These are phyloP conservation scores for Pseudopyrenochaeta lycopersici DNA, from an alignment of 2,329 filamentous ascomycete species.

Conservation along the genomic window DNA sequence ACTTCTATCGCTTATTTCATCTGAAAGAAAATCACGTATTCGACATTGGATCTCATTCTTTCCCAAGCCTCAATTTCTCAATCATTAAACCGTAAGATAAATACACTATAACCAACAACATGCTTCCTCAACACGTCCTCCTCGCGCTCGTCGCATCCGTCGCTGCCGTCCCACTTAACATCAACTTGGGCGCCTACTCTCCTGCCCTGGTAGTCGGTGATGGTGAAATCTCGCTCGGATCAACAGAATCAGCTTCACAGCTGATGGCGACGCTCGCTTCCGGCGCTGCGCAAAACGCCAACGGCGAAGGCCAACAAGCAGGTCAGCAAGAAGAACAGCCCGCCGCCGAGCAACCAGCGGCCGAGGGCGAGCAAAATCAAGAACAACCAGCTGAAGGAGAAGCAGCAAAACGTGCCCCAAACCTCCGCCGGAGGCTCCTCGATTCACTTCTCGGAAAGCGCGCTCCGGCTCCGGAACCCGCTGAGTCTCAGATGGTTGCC, in stretches of 20 bases:
- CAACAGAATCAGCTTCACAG: conserved; percentile 51
- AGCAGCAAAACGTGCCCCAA: conserved; percentile 36
- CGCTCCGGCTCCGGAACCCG: conserved; percentile 27
- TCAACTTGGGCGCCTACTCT: conserved; percentile 63
- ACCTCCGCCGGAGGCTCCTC: conserved; percentile 36
- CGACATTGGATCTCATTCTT: conserved; percentile 22
- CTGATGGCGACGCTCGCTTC: conserved; percentile 57
- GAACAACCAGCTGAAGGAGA: conserved; percentile 34
- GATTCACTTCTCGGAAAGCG: conserved; percentile 39
- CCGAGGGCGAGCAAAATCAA: conserved; percentile 24
- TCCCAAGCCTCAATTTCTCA: conserved; percentile 5
- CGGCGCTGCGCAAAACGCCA: conserved; percentile 43
- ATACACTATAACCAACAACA: conserved; percentile 34
- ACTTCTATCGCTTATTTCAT: conserved; percentile 34
- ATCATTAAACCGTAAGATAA: conserved; percentile 25
- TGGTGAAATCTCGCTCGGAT: conserved; percentile 61
- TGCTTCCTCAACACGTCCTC: conserved; percentile 51
- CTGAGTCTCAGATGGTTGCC: conserved; percentile 37
- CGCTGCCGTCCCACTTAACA: conserved; percentile 59
- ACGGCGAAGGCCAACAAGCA: conserved; percentile 25
- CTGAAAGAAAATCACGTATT: conserved; percentile 26
- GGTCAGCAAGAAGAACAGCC: conserved; percentile 23
- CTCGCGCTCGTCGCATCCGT: conserved; percentile 46
- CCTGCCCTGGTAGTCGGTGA: conserved; percentile 64
- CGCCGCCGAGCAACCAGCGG: conserved; percentile 13